Conservation (phyloP, 129 eudicot species). For the Lactuca sativa region DNA sequence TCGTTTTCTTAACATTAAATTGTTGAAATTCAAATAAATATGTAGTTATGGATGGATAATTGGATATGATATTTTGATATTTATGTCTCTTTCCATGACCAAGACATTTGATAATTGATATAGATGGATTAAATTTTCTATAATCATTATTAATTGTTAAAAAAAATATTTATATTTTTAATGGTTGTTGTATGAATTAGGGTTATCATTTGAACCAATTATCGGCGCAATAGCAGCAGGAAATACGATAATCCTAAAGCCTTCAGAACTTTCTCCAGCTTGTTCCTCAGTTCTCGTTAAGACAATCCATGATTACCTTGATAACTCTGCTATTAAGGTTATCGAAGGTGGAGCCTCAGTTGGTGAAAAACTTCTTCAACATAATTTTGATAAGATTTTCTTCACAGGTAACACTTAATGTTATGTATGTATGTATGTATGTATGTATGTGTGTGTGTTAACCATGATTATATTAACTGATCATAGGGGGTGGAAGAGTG, state of each 20-base stretch:
- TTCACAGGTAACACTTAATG: slow-evolving; percentile 50
- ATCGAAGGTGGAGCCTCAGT: slow-evolving; percentile 68
- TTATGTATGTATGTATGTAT: background rate
- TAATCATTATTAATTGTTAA: no score
- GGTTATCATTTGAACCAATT: slow-evolving; percentile 65
- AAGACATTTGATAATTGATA: no score
- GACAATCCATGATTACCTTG: slow-evolving; percentile 48
- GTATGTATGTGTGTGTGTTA: background rate
- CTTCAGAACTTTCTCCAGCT: slow-evolving; percentile 85
- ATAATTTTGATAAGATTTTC: slow-evolving; percentile 76
- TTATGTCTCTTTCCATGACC: no score
- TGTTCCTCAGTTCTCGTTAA: slow-evolving; percentile 52
- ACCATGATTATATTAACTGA: background rate
- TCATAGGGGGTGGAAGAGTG: slow-evolving; percentile 60
- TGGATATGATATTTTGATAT: no score
- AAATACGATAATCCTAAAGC: slow-evolving; percentile 61
- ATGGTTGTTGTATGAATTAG: slow-evolving; percentile 20
- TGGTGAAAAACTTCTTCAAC: slow-evolving; percentile 50
- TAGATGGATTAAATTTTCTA: background rate
- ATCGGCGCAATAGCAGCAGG: slow-evolving; percentile 94
- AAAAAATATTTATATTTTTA: background rate
- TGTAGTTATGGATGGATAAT: no score
- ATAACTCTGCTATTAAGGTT: slow-evolving; percentile 56
- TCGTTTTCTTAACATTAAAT: no score
- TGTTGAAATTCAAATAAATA: no score